Evolutionary conservation across 441 rosid genomes (phyloP).

Genomic region (Arabidopsis hybrid): DNA sequence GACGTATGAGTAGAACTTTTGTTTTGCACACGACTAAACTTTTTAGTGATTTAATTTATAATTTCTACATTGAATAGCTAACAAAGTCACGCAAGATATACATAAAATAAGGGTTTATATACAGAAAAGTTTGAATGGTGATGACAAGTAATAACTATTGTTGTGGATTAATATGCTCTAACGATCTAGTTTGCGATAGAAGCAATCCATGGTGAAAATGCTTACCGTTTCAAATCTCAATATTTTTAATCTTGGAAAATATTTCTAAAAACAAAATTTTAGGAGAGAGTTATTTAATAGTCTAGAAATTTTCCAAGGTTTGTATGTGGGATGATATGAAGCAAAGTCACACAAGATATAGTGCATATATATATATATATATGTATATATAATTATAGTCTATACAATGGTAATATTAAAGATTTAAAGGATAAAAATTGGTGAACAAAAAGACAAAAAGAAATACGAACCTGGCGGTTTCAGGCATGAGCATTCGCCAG

Average conservation of each 20-base stretch:
- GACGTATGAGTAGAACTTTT: constrained; percentile 30
- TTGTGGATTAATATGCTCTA: too few relatives aligned
- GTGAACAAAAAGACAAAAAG: not conserved
- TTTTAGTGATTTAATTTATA: not conserved
- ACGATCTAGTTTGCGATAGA: too few relatives aligned
- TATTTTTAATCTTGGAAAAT: not conserved
- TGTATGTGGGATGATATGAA: constrained; percentile 24
- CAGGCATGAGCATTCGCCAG: constrained; percentile 90
- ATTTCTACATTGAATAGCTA: not conserved
- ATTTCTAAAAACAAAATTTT: not conserved
- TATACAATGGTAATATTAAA: not conserved
- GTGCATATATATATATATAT: not conserved
- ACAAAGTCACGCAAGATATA: constrained; percentile 11
- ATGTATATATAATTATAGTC: not conserved
- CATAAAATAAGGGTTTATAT: not conserved
- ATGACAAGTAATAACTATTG: too few relatives aligned
- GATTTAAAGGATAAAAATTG: not conserved
- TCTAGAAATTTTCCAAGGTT: not conserved
- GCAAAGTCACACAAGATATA: constrained; percentile 36
- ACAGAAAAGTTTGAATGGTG: too few relatives aligned
- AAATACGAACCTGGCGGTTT: constrained; percentile 58
- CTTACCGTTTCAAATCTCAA: not conserved
- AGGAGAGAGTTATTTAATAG: not conserved
- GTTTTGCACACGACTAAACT: constrained; percentile 25
- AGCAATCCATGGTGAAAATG: not conserved